These are phyloP conservation scores for Heliosperma pusillum DNA, from an alignment of 148 eudicot species.

Conservation along the genomic window DNA sequence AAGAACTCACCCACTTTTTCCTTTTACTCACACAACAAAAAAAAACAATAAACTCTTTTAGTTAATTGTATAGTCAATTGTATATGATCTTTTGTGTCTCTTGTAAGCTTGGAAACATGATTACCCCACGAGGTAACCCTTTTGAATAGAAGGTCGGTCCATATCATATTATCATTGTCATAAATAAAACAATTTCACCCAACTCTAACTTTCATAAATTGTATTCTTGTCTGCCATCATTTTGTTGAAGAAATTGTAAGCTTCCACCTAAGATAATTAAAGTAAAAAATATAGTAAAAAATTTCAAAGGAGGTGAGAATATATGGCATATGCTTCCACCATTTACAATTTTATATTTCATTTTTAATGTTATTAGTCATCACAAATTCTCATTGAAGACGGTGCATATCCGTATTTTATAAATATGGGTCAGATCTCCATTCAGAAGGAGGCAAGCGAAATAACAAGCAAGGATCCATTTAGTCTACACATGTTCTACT, in stretches of 20 bases:
- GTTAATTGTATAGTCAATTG: background rate
- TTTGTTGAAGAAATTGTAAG: conserved; percentile 31
- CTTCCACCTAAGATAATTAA: conserved; percentile 29
- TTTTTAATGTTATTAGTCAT: too few species aligned
- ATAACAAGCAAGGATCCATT: too few species aligned
- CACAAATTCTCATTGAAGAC: too few species aligned
- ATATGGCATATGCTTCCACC: background rate
- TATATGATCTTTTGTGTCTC: conserved; percentile 16
- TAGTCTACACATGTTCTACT: too few species aligned
- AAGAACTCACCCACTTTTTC: background rate
- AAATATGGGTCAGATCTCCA: too few species aligned
- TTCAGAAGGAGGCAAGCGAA: too few species aligned
- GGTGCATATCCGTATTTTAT: too few species aligned
- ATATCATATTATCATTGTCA: background rate
- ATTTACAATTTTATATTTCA: background rate
- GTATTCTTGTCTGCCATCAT: conserved; percentile 64
- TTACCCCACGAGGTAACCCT: conserved; percentile 33
- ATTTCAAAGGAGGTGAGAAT: background rate
- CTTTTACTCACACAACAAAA: background rate
- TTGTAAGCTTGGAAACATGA: conserved; percentile 30
- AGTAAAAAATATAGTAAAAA: conserved; percentile 11
- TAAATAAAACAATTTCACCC: background rate
- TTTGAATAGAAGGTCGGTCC: background rate
- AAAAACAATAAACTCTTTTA: background rate
- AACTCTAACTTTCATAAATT: conserved; percentile 32